Conservation (phyloP, 306 rosid genomes). For the Quillaja saponaria region DNA sequence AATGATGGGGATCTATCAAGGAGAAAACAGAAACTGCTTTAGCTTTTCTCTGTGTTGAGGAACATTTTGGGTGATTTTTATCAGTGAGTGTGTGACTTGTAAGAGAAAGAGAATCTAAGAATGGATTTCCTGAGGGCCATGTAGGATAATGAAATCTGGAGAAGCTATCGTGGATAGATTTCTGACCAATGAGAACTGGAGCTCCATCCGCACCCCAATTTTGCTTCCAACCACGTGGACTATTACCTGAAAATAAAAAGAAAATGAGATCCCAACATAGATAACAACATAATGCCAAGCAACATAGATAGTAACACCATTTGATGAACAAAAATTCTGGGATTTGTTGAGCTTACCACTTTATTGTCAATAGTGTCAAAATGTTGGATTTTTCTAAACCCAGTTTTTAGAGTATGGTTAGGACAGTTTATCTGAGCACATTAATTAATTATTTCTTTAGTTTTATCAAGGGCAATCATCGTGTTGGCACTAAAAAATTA, state of each 20-base stretch:
- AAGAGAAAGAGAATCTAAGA: slow-evolving; percentile 40
- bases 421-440: too few relatives aligned
- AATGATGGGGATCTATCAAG: not conserved
- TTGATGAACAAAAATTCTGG: too few relatives aligned
- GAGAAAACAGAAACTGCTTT: slow-evolving; percentile 9
- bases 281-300: too few relatives aligned
- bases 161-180: slow-evolving; percentile 73
- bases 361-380: too few relatives aligned
- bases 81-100: slow-evolving; percentile 14
- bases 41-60: slow-evolving; percentile 15
- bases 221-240: slow-evolving; percentile 71
- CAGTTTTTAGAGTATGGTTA: too few relatives aligned
- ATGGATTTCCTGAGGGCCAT: slow-evolving; percentile 47
- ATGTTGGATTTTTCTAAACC: too few relatives aligned
- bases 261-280: too few relatives aligned
- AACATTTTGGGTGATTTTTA: slow-evolving; percentile 31
- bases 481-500: too few relatives aligned
- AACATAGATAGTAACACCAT: too few relatives aligned
- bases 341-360: too few relatives aligned
- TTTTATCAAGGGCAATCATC: too few relatives aligned
- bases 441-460: too few relatives aligned
- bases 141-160: slow-evolving; percentile 76
- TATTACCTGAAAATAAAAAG: not conserved
- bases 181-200: slow-evolving; percentile 68
- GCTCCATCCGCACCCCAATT: slow-evolving; percentile 48